Evolutionary conservation across 1,284 basidiomycete species (phyloP).

Genomic region (Heterobasidion irregulare): DNA sequence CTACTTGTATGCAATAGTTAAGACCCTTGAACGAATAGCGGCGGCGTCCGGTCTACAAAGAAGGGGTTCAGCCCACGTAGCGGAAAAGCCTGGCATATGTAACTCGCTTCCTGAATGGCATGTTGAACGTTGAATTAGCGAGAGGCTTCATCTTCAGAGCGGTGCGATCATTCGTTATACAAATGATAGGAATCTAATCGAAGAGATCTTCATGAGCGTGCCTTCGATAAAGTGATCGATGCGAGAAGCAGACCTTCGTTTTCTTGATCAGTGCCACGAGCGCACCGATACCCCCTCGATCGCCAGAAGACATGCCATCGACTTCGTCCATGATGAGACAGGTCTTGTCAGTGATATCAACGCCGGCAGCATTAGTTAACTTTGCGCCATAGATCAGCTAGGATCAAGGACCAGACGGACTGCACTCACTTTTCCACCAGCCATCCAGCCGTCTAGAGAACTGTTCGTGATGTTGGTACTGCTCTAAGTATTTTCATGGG

Average conservation of each 20-base stretch:
- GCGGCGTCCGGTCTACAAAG: constrained; percentile 60
- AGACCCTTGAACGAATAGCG: constrained; percentile 76
- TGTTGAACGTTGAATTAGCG: constrained; percentile 61
- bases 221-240: not conserved
- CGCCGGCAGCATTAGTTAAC: constrained; percentile 60
- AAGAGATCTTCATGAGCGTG: not conserved
- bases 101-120: constrained; percentile 70
- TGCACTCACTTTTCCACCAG: constrained; percentile 45
- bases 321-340: constrained; percentile 99
- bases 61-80: not conserved
- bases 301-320: constrained; percentile 97
- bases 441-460: constrained; percentile 85
- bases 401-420: not conserved
- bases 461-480: constrained; percentile 84
- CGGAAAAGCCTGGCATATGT: not conserved
- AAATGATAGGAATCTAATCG: constrained; percentile 86
- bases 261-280: constrained; percentile 91
- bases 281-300: constrained; percentile 93
- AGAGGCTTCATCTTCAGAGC: constrained; percentile 92
- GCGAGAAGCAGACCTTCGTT: constrained; percentile 54
- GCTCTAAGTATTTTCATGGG: constrained; percentile 36
- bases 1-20: constrained; percentile 86
- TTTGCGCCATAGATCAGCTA: not conserved
- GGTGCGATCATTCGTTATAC: constrained; percentile 90
- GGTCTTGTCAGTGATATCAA: constrained; percentile 70